Base-by-base conservation (phyloP, 164 flowering plant species). In the Magnolia changhungtana region DNA sequence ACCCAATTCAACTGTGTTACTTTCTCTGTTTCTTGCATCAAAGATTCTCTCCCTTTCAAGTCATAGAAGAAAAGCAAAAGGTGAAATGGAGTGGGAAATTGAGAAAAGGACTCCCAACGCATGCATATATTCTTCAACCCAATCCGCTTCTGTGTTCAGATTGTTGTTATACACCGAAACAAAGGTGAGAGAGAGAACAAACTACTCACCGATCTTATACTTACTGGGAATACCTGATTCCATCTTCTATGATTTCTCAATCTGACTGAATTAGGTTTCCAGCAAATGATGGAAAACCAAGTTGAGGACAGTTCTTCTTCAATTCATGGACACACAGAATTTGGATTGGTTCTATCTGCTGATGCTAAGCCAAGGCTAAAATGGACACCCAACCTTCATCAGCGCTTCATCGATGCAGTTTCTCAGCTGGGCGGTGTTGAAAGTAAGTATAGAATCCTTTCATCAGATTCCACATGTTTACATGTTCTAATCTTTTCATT, bases 371-470 rank as follows among this genome's bases (percentile, higher is more conserved):
- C 95, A 21, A 88, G 98, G 81, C 80, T 93, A 16, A 93, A 89
- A 84, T 93, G 96, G 96, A 93, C 95, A 73, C 86, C 88, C 4
- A 91, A 92, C 65, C 93, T 93, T 74, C 98, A 93, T 67, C 90
- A 84, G 45, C 84, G 90, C 69, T 93, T 93, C 70, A 80, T 89
- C 45, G 92, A 89, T 66, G 92, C 91, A 0, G 85, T 89, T 67
- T 61, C 79, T 74, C 88, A 86, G 70, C 92, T 93, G 61, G 96
- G 98, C 24, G 96, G 98, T 7, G 79, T 91, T 63, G 90, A 88
- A 52, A 90, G 96, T 91, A 72, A 69, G 80, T 81, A 37, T 71
- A 83, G 78, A 31, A 19, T 2, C 69, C 20, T 45, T 24, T 18
- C 20, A 23, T 55, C 49, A 64, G 11, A 37, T 31, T 55, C 59